Evolutionary conservation across 495 filamentous ascomycete species (phyloP), one percentile per base, ranked within the genome.

Genomic region (Hypomontagnella submonticulosa): DNA sequence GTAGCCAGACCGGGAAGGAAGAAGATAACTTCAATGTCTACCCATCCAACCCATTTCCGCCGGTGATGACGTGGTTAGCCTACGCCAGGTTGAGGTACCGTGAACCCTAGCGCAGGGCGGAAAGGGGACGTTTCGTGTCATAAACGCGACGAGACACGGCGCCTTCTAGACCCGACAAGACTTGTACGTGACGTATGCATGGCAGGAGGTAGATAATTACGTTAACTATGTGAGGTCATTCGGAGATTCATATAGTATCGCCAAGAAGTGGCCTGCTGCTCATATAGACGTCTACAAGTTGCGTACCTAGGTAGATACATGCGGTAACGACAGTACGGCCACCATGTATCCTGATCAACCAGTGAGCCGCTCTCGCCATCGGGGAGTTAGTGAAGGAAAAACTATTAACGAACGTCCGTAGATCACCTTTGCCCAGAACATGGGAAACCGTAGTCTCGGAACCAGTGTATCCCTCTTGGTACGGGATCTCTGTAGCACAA

Each of bases 271-370:
- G 27, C 52, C 46, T 49, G 47, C 27, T 48, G 13, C 52, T 67
- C 34, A 52, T 67, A 62, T 62, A 19, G 53, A 67, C 57, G 51
- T 67, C 40, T 67, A 62, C 57, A 58, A 27, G 10, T 48, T 54
- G 40, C 47, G 57, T n/a, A n/a, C n/a, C n/a, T n/a, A n/a, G n/a
- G n/a, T 58, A 62, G 64, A 37, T 67, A 67, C 63, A 67, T 57
- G 36, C 58, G 53, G 58, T 67, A 62, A 62, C n/a, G 58, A 67
- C 58, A 58, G 58, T 67, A 37, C 23, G 49, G 41, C 53, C 52
- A 67, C 54, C 44, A 15, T 33, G 41, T 58, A 62, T 63, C 47
- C 41, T 41, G 42, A 40, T 15, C 48, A 50, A 27, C 23, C 42
- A 55, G 41, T 32, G 23, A 43, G 19, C 42, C 47, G 15, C 52